Base-by-base conservation (phyloP, 208 protist genomes). In the Crithidia bombi region DNA sequence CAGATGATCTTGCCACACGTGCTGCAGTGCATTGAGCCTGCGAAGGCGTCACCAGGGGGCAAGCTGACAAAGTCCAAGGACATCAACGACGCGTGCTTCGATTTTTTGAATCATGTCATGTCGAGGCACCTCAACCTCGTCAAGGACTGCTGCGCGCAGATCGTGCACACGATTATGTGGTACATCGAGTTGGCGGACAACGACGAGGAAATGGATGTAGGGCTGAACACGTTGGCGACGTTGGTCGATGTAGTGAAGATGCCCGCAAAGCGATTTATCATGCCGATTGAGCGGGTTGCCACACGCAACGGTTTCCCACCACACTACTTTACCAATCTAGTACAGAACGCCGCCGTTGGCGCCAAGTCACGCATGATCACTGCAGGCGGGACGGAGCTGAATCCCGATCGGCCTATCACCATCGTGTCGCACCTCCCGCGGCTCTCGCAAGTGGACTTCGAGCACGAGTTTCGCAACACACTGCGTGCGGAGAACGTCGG, bases 151-250 rank as follows among this genome's bases (percentile, higher is more conserved):
- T 96, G 87, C 55, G 87, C 91, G 11, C 80, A 93, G 59, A 92
- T 94, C 75, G 85, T 92, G 51, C 86, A 94, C 78, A 94, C 83
- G 15, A 87, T 96, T 57, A 86, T 94, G 82, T 90, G 85, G 86
- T 93, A 92, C 72, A 89, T 96, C 71, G 89, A 94, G 65, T 74
- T 88, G 17, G 84, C 91, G 5, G 81, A 91, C 57, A 89, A 79
- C 57, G 57, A 81, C 38, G 81, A 88, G 46, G 87, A 96, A 70
- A 90, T 92, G 81, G 85, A 93, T 52, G 79, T 93, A 54, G 88
- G 85, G 28, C 75, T 96, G 46, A 59, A 85, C 65, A 95, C 87
- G 10, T 69, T 93, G 21, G 91, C 91, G 12, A 82, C 75, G 32
- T 71, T 96, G 25, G 79, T 96, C 47, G 83, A 90, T 61, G 75